Percentiles rank a stretch among this genome's conserved stretches.
phyloP scores from a whole-genome alignment of 1,284 basidiomycete species.

The Paramarasmius palmivorus region DNA sequence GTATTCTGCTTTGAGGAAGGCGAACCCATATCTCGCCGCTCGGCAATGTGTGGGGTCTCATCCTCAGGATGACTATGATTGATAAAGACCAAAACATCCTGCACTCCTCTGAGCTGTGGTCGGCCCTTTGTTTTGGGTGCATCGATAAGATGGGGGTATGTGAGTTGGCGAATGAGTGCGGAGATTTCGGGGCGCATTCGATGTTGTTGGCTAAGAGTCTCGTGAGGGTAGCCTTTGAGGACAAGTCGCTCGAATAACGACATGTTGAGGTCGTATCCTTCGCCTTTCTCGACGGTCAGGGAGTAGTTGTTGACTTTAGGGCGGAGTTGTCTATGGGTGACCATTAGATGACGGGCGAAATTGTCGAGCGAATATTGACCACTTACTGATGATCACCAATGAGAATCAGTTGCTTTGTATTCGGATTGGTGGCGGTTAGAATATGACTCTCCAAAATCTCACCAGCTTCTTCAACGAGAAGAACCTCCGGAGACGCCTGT shows the following conservation, averaged over 20 bases:
- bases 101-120: constrained; percentile 51
- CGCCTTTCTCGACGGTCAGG: background rate
- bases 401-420: background rate
- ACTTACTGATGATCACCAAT: background rate
- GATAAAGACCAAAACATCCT: constrained; percentile 60
- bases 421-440: background rate
- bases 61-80: constrained; percentile 60
- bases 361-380: background rate
- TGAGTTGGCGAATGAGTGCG: constrained; percentile 54
- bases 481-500: background rate
- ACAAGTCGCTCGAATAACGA: background rate
- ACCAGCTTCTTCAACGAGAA: background rate
- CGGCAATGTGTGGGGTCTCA: constrained; percentile 37
- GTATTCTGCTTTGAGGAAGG: constrained; percentile 61
- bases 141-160: constrained; percentile 64
- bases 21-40: constrained; percentile 43
- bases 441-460: background rate
- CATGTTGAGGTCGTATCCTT: background rate
- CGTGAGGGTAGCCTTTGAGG: background rate
- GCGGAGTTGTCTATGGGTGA: background rate
- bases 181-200: constrained; percentile 75
- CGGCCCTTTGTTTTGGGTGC: constrained; percentile 48
- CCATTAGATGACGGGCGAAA: background rate
- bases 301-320: background rate
- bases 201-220: background rate